phyloP scores from a whole-genome alignment of 2,329 filamentous ascomycete species.

The Epichloe uncinata region DNA sequence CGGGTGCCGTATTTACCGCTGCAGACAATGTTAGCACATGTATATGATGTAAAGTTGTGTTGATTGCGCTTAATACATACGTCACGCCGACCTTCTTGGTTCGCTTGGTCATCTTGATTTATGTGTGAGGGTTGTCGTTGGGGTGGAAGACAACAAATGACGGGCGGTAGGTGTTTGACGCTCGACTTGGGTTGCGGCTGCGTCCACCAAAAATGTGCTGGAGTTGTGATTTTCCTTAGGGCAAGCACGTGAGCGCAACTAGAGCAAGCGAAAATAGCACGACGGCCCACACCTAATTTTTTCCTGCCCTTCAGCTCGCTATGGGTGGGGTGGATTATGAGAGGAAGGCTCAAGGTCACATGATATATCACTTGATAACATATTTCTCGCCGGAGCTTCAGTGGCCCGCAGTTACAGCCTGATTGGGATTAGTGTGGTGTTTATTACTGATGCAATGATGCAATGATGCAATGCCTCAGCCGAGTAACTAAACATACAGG shows the following conservation, averaged over 20 bases:
- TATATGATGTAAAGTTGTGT: conserved; percentile 2
- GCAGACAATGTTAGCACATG: conserved; percentile 17
- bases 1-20: conserved; percentile 88
- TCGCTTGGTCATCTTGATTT: conserved; percentile 81
- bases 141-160: conserved; percentile 20
- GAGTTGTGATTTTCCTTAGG: conserved; percentile 30
- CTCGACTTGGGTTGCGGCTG: conserved; percentile 17
- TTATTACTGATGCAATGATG: no score
- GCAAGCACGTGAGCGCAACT: conserved; percentile 25
- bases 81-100: conserved; percentile 98
- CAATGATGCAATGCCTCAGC: no score
- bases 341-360: not conserved
- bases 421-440: not conserved
- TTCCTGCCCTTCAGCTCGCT: not conserved
- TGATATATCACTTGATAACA: conserved; percentile 2
- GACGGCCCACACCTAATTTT: not conserved
- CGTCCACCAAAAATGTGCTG: conserved; percentile 20
- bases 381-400: not conserved
- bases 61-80: conserved; percentile 20
- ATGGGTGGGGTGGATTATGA: no score
- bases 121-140: conserved; percentile 22
- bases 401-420: not conserved
- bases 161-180: conserved; percentile 18
- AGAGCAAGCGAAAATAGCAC: conserved; percentile 12
- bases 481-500: no score